Conservation (phyloP, 129 eudicot genomes). For the Flaveria brownii region DNA sequence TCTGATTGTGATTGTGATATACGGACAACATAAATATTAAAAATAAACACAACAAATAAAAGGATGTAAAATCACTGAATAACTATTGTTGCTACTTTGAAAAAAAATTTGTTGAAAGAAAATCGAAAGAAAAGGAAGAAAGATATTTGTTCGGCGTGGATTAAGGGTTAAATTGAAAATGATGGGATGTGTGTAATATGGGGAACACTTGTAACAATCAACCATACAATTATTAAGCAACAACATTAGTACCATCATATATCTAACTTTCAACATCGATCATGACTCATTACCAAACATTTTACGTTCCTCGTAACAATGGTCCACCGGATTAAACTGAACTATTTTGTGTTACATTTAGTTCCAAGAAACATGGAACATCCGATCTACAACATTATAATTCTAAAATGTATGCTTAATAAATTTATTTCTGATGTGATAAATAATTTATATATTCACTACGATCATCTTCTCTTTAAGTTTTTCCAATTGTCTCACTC, state of each 20-base stretch:
- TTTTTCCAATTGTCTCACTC: neutral
- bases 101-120: neutral
- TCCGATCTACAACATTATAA: too few species aligned
- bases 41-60: neutral
- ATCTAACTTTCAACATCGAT: neutral
- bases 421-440: too few species aligned
- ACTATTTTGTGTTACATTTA: neutral
- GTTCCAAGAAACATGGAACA: too few species aligned
- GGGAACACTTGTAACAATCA: conserved; percentile 20
- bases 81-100: neutral
- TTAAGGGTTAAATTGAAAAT: conserved; percentile 18
- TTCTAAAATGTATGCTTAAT: too few species aligned
- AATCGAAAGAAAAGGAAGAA: neutral
- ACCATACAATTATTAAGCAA: conserved; percentile 16
- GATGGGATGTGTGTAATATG: conserved; percentile 1
- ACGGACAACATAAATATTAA: neutral
- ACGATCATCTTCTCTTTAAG: too few species aligned
- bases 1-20: neutral
- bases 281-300: conserved; percentile 2
- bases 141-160: conserved; percentile 5
- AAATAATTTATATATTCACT: too few species aligned
- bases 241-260: neutral
- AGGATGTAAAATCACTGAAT: neutral
- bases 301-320: neutral
- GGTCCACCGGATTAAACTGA: too few species aligned